Evolutionary conservation across 768 basidiomycete genomes (phyloP).

Genomic region (Clitopilus passeckerianus): DNA sequence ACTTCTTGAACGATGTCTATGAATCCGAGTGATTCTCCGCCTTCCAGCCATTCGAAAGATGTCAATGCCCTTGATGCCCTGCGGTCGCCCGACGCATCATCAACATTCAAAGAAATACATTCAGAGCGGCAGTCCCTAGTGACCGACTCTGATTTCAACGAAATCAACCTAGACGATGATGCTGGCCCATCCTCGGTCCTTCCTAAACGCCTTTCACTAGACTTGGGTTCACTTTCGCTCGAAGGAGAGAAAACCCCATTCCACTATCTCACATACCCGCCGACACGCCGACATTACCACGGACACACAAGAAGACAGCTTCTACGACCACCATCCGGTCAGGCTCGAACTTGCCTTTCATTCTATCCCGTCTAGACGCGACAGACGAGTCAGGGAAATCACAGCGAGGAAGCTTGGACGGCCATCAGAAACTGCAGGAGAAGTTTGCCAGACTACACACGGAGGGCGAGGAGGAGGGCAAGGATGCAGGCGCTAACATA

Average conservation of each 20-base stretch:
- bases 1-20: constrained; percentile 13
- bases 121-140: constrained; percentile 33
- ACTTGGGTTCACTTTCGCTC: background rate
- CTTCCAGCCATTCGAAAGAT: background rate
- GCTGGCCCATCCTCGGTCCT: constrained; percentile 8
- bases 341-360: constrained; percentile 44
- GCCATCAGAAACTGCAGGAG: constrained; percentile 68
- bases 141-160: constrained; percentile 61
- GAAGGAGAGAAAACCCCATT: constrained; percentile 12
- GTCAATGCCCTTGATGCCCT: constrained; percentile 37
- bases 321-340: constrained; percentile 59
- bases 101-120: constrained; percentile 20
- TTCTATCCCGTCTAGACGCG: constrained; percentile 48
- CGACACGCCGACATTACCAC: background rate
- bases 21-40: constrained; percentile 7
- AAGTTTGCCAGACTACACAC: constrained; percentile 68
- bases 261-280: constrained; percentile 5
- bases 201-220: background rate
- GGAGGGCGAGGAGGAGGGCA: constrained; percentile 39
- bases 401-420: constrained; percentile 51
- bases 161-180: constrained; percentile 54
- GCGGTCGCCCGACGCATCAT: constrained; percentile 40
- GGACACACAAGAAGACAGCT: constrained; percentile 56
- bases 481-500: constrained; percentile 42
- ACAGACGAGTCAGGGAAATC: constrained; percentile 38